Conservation (phyloP, 1,139 yeast species). For the Zygotorulaspora mrakii region DNA sequence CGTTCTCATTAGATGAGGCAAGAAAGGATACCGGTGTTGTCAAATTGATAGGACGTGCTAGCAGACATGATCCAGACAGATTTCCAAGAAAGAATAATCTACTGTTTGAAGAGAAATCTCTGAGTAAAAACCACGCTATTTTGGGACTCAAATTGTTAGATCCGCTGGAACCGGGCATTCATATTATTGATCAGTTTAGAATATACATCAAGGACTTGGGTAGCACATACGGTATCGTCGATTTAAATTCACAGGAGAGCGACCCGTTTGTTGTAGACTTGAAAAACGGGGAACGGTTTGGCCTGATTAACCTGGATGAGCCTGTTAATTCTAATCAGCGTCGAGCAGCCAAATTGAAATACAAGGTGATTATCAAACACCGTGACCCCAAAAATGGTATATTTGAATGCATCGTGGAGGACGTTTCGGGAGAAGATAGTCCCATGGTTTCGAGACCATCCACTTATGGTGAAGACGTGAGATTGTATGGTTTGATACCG, state of each 20-base stretch:
- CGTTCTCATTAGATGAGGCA: conserved; percentile 15
- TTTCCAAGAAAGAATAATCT: conserved; percentile 18
- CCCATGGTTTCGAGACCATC: conserved; percentile 14
- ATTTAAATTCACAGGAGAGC: conserved; percentile 22
- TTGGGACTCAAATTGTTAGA: conserved; percentile 22
- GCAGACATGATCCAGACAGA: conserved; percentile 18
- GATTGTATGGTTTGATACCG: conserved; percentile 2
- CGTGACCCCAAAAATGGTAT: conserved; percentile 10
- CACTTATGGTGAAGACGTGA: conserved; percentile 9
- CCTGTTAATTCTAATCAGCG: conserved; percentile 11
- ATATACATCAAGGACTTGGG: conserved; percentile 27
- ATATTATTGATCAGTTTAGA: conserved; percentile 21
- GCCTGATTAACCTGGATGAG: conserved; percentile 17
- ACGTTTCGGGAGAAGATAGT: conserved; percentile 14
- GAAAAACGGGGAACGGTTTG: conserved; percentile 29
- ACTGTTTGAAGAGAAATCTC: conserved; percentile 21
- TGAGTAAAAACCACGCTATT: conserved; percentile 26
- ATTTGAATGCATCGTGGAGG: conserved; percentile 14
- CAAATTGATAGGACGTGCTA: conserved; percentile 25
- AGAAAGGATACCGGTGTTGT: conserved; percentile 18
- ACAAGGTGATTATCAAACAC: conserved; percentile 13
- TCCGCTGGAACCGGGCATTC: conserved; percentile 14
- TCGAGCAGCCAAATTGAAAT: conserved; percentile 15
- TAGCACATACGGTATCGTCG: conserved; percentile 27
- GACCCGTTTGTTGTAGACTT: conserved; percentile 24